A percentile compares a stretch with the other conserved stretches of the same genome.
These are phyloP conservation scores for Fusarium secorum DNA, from an alignment of 2,329 filamentous ascomycete species.

Conservation along the genomic window DNA sequence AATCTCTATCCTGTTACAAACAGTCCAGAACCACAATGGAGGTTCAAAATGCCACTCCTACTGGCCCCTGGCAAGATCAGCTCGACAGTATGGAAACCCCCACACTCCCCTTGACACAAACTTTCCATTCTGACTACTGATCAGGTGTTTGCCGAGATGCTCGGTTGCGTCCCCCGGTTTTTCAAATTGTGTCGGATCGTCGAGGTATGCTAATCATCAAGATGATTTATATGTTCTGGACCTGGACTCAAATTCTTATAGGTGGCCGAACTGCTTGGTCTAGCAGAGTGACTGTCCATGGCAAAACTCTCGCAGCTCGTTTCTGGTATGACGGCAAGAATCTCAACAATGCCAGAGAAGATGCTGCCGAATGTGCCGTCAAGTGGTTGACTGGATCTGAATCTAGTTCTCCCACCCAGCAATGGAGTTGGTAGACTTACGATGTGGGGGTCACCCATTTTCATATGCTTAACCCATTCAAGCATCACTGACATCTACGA, in stretches of 20 bases:
- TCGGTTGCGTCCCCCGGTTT: slow-evolving; percentile 64
- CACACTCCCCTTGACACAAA: not conserved
- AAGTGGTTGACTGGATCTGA: slow-evolving; percentile 59
- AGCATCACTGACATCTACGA: not conserved
- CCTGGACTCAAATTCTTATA: slow-evolving; percentile 46
- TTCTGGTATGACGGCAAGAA: slow-evolving; percentile 94
- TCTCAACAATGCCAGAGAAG: slow-evolving; percentile 86
- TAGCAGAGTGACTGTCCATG: slow-evolving; percentile 76
- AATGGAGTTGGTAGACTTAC: slow-evolving; percentile 36
- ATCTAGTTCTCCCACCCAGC: slow-evolving; percentile 34
- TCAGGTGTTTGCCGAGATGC: slow-evolving; percentile 66
- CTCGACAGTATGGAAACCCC: slow-evolving; percentile 59
- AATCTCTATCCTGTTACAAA: not conserved
- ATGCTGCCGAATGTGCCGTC: slow-evolving; percentile 85
- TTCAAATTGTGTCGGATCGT: slow-evolving; percentile 77
- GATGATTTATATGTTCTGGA: not conserved
- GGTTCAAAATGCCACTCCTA: slow-evolving; percentile 31
- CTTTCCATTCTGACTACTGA: slow-evolving; percentile 9
- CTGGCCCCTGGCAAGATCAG: slow-evolving; percentile 61
- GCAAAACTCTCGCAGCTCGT: slow-evolving; percentile 71
- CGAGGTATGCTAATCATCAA: slow-evolving; percentile 63
- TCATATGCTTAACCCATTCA: not conserved
- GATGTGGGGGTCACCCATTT: slow-evolving; percentile 1
- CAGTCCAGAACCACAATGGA: slow-evolving; percentile 30
- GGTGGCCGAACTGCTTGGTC: slow-evolving; percentile 93